Base-by-base conservation (phyloP, 306 rosid genomes). In the Pyrus pyrifolia region DNA sequence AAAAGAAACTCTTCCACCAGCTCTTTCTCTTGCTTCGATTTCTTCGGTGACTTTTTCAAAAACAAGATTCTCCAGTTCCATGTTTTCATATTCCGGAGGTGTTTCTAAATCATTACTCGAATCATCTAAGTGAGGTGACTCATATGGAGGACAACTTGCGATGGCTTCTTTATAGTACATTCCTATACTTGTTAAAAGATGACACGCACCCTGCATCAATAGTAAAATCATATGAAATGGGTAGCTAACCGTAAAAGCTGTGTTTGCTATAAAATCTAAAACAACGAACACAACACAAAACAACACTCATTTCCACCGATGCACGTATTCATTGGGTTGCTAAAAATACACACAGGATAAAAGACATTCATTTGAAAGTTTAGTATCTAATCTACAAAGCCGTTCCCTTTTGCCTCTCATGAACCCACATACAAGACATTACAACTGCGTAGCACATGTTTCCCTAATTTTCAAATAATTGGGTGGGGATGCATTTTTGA, bases 61-160 rank as follows among this genome's bases (percentile, higher is more conserved):
- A 68, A 90, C 95, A 77, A 92, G 83, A 81, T 88, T 95, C 85
- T 95, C 98, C 77, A 95, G 80, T 83, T 95, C 98, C 97, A 91
- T 95, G 82, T 89, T 95, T 83, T 90, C 96, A 80, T 92, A 87
- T 77, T 89, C 96, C 52, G 93, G 84, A 70, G 78, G 78, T 45
- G 91, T 85, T 88, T 91, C 98, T 46, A 82, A 83, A 81, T 90
- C 89, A 83, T 91, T 86, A 74, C 91, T 87, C 77, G 91, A 85
- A 75, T 73, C 93, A 73, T 90, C 93, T 74, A 91, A 83, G 65
- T 85, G 85, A 14, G 90, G 85, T 64, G 83, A 87, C 72, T 86
- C 96, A 76, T 85, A 89, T 31, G 86, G 73, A 79, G 92, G 83
- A 81, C 88, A 85, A 75, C 81, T 85, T 70, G 94, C 81, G 52